phyloP scores from a whole-genome alignment of 148 eudicot genomes.

The Vaccinium vitisidaea region DNA sequence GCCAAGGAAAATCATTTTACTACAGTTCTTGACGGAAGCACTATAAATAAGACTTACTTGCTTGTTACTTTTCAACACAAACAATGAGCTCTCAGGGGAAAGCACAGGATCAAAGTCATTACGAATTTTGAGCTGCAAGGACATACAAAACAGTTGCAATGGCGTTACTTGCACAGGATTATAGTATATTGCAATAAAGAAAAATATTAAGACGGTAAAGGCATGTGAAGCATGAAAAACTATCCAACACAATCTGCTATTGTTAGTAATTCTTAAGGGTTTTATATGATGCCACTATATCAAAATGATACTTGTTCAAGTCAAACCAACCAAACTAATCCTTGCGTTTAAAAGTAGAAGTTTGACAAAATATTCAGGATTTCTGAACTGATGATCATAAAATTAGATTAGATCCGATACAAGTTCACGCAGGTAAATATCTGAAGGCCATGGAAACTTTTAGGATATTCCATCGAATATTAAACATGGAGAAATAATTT shows the following conservation, averaged over 20 bases:
- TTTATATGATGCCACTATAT: background rate
- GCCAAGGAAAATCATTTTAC: conserved; percentile 7
- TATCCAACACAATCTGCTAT: background rate
- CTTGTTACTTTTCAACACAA: conserved; percentile 92
- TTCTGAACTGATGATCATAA: background rate
- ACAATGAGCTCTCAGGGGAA: conserved; percentile 97
- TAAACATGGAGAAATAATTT: background rate
- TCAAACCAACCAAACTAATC: background rate
- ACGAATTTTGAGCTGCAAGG: conserved; percentile 85
- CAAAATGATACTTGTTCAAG: conserved; percentile 1
- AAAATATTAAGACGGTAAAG: background rate
- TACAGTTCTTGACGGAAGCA: background rate
- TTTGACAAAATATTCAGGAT: background rate
- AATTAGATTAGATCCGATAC: background rate
- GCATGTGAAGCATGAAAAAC: background rate
- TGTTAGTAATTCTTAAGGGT: background rate
- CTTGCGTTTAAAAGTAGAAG: background rate
- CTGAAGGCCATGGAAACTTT: background rate
- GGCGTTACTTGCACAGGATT: background rate
- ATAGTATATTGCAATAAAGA: conserved; percentile 2
- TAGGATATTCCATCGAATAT: background rate
- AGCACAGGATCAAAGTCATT: conserved; percentile 99
- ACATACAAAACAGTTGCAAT: conserved; percentile 1
- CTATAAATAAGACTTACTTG: conserved; percentile 52
- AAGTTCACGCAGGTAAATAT: background rate